phyloP scores from a whole-genome alignment of 1,284 basidiomycete species.

The Fomes fomentarius region DNA sequence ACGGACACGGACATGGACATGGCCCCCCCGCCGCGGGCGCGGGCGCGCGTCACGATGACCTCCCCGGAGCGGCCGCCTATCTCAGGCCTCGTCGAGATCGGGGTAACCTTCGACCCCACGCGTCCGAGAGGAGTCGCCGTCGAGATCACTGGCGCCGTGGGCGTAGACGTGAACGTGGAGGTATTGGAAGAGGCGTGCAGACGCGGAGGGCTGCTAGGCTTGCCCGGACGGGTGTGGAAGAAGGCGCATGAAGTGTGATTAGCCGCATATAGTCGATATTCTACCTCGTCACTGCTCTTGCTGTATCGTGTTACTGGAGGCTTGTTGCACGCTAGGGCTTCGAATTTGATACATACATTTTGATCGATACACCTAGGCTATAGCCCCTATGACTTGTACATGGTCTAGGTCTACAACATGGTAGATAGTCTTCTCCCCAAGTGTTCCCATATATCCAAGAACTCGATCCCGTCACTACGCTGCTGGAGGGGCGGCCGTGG shows the following conservation, averaged over 20 bases:
- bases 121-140: constrained; percentile 54
- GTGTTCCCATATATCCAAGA: background rate
- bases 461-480: background rate
- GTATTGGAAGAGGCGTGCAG: constrained; percentile 52
- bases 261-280: too few species aligned
- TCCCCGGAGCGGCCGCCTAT: constrained; percentile 63
- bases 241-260: constrained; percentile 22
- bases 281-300: too few species aligned
- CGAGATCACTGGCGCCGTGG: constrained; percentile 59
- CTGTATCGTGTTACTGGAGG: too few species aligned
- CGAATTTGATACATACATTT: background rate
- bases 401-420: constrained; percentile 23
- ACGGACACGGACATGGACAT: constrained; percentile 40
- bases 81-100: constrained; percentile 59
- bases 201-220: constrained; percentile 38
- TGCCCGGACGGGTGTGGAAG: constrained; percentile 42
- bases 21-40: constrained; percentile 30
- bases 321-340: too few species aligned
- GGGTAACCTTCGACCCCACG: constrained; percentile 54
- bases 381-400: background rate
- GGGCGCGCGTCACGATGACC: constrained; percentile 50
- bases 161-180: constrained; percentile 51
- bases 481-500: constrained; percentile 1
- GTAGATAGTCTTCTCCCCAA: constrained; percentile 13
- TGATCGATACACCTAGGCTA: background rate